These are phyloP conservation scores for Hymenoscyphus salicellus DNA, from an alignment of 2,329 filamentous ascomycete species.

Conservation along the genomic window DNA sequence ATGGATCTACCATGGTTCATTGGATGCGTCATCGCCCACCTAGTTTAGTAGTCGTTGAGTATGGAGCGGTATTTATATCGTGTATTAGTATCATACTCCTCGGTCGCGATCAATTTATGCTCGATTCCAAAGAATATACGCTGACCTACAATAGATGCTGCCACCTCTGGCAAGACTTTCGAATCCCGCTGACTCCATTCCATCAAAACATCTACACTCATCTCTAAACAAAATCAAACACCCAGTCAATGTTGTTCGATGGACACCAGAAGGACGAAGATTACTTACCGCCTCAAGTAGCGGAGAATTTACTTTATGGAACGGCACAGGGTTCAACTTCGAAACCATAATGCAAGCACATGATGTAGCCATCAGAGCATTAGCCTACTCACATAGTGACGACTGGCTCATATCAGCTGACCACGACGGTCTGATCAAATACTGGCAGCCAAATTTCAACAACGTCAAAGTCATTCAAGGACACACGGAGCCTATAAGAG, in stretches of 20 bases:
- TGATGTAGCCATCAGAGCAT: slow-evolving; percentile 77
- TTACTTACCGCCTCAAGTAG: slow-evolving; percentile 92
- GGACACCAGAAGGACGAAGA: slow-evolving; percentile 93
- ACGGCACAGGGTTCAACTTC: slow-evolving; percentile 98
- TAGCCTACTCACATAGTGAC: slow-evolving; percentile 89
- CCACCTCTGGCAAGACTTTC: slow-evolving; percentile 74
- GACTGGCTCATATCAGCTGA: slow-evolving; percentile 97
- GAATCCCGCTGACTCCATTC: slow-evolving; percentile 79
- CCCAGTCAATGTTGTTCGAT: slow-evolving; percentile 92
- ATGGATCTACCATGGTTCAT: slow-evolving; percentile 83
- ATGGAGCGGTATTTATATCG: slow-evolving; percentile 84
- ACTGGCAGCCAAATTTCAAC: slow-evolving; percentile 99
- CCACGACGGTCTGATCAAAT: slow-evolving; percentile 93
- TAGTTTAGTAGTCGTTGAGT: too few species aligned
- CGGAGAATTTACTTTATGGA: slow-evolving; percentile 98
- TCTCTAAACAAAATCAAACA: slow-evolving; percentile 98
- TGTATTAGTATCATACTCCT: too few species aligned
- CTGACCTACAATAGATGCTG: slow-evolving; percentile 62
- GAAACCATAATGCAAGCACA: slow-evolving; percentile 99
- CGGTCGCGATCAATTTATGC: background rate
- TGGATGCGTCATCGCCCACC: slow-evolving; percentile 84
- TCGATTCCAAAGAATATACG: background rate
- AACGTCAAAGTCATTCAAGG: slow-evolving; percentile 94
- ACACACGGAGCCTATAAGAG: slow-evolving; percentile 84
- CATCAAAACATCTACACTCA: slow-evolving; percentile 94